Base-by-base conservation (phyloP, 2,329 filamentous ascomycete species). In the Talaromyces piceae region DNA sequence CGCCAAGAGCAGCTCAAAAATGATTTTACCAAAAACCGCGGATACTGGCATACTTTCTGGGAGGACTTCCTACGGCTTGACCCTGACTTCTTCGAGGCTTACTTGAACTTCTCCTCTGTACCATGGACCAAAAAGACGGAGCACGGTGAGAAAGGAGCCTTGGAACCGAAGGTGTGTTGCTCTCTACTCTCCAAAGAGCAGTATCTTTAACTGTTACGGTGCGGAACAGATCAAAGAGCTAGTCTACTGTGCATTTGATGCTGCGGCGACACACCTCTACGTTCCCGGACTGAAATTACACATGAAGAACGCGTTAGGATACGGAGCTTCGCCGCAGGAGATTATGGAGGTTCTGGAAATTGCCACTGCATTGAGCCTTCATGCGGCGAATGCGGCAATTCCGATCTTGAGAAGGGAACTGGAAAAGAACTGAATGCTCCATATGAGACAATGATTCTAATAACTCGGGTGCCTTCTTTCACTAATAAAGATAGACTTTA, bases 331-430 rank as follows among this genome's bases (percentile, higher is more conserved):
- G 1, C 65, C 69, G 4, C 69, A 75, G 39, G 72, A 77, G 61
- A 73, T 77, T 44, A 65, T 75, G 61, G 73, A 77, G 56, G 71
- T 76, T 0, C 56, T 77, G 49, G 72, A 77, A 57, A 61, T 77
- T 56, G 70, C 73, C 4, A 51, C 26, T 8, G 25, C 43, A 27
- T 41, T 51, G 43, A 45, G 49, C 27, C n/a, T 51, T 2, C 49
- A 51, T 18, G 47, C 49, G 4, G 39, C 41, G 22, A 43, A 43
- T 43, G 11, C 25, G 13, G 39, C 39, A 5, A 22, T 12, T 9
- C 39, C 39, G 2, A 43, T 43, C 12, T 43, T 43, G 39, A 22
- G 25, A 22, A 43, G 25, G n/a, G 39, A 43, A 25, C 23, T 43
- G 13, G 20, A 9, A 13, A 43, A 5, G 4, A 25, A 43, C 23